Conservation (phyloP, 164 flowering plant genomes). For the Vitis cinerea region DNA sequence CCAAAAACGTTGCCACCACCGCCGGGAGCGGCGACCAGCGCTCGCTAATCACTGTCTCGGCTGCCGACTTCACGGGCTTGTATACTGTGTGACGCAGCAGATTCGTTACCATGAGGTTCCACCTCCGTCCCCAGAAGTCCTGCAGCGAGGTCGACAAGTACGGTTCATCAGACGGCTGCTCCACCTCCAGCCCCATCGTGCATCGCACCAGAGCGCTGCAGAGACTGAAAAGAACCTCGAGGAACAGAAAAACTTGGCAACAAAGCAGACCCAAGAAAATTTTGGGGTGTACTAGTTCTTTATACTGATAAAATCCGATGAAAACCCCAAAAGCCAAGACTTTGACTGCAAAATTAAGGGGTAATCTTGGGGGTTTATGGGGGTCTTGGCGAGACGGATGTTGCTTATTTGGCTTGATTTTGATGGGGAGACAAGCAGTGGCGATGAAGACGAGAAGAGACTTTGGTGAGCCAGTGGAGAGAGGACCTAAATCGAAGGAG, state of each 20-base stretch:
- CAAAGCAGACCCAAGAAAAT: conserved; percentile 18
- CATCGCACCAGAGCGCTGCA: conserved; percentile 14
- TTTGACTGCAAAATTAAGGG: conserved; percentile 6
- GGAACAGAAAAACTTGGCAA: conserved; percentile 21
- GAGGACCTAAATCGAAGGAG: conserved; percentile 34
- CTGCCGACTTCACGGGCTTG: conserved; percentile 7
- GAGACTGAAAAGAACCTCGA: conserved; percentile 26
- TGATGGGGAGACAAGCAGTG: conserved; percentile 28
- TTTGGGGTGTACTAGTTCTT: conserved; percentile 7
- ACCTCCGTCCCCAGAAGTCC: conserved; percentile 39
- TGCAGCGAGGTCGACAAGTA: conserved; percentile 33
- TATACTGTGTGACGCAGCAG: conserved; percentile 24
- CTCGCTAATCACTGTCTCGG: neutral
- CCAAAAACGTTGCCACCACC: conserved; percentile 13
- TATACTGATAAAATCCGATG: conserved; percentile 6
- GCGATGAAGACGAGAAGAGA: conserved; percentile 14
- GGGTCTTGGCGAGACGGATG: neutral
- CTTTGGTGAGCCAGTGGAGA: conserved; percentile 13
- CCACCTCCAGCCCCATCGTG: conserved; percentile 20
- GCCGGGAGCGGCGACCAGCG: conserved; percentile 14
- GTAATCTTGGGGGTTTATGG: conserved; percentile 4
- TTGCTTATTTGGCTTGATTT: conserved; percentile 5
- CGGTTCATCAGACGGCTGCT: conserved; percentile 30
- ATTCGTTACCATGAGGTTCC: conserved; percentile 31
- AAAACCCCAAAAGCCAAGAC: neutral